Evolutionary conservation across 768 basidiomycete genomes (phyloP), one percentile per base, ranked within the genome.

Genomic region (Psilocybe sp.): DNA sequence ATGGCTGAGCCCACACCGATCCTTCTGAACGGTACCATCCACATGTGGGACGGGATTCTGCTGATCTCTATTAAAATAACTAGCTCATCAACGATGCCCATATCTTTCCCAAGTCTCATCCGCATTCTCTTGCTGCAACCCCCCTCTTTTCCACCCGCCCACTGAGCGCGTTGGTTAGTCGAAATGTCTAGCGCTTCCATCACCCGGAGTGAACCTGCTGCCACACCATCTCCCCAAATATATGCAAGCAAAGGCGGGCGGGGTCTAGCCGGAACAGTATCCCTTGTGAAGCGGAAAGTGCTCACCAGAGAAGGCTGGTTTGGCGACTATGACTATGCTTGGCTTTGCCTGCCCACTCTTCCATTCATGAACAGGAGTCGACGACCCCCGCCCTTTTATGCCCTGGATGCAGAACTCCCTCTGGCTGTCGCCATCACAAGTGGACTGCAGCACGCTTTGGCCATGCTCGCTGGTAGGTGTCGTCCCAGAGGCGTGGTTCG

Each of bases 361-460:
- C 89, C 89, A 0, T 88, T 79, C 60, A 59, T 71, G 6, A 61
- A 60, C 12, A 42, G 28, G 10, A 64, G 67, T 6, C 65, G 63
- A 38, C 64, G 68, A 18, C 57, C 66, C 6, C 84, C 89, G 1
- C 88, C 88, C 0, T 92, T 91, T 68, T 91, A 89, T 55, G 81
- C 79, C 2, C 66, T 91, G 9, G 74, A 90, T 44, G 80, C 78
- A n/a, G 81, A 87, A 23, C 69, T 92, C 4, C 90, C 89, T 2
- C 71, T 90, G 18, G 55, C 84, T 4, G 74, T 92, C 9, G 86
- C 88, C 1, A 77, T 89, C 23, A 71, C 84, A 1, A 81, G 79
- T 51, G 89, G 90, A 0, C 68, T 85, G 11, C 84, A 85, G 58
- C 87, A 89, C 60, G 79, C 84, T 1, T 77, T 89, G 9, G 87